Percentiles rank a stretch among this genome's conserved stretches.
Evolutionary conservation across 75 land plant genomes (phyloP).

Genomic region (Picea sitchensis): DNA sequence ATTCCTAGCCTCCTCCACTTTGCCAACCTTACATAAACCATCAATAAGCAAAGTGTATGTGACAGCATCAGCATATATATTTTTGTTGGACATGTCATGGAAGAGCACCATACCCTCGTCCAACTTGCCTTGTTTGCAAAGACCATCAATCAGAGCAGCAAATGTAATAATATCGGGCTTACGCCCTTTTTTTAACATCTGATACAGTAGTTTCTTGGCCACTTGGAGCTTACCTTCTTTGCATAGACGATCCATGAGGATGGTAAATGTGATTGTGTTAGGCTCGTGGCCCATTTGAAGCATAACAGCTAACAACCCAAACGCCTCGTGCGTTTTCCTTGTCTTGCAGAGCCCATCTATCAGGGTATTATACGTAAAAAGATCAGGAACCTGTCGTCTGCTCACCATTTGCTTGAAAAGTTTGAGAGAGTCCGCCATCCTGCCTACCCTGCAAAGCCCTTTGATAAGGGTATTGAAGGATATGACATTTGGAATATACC

Average conservation of each 20-base stretch:
- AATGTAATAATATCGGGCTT: slow-evolving; percentile 55
- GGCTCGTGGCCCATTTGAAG: slow-evolving; percentile 43
- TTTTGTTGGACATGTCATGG: slow-evolving; percentile 37
- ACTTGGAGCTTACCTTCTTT: slow-evolving; percentile 51
- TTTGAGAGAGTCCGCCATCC: slow-evolving; percentile 36
- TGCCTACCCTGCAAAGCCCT: slow-evolving; percentile 58
- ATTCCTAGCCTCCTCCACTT: slow-evolving; percentile 36
- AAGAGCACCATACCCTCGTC: slow-evolving; percentile 42
- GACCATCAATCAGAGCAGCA: slow-evolving; percentile 29
- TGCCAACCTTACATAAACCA: slow-evolving; percentile 30
- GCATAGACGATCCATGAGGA: slow-evolving; percentile 60
- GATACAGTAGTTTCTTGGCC: slow-evolving; percentile 51
- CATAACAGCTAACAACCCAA: slow-evolving; percentile 47
- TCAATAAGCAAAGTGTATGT: slow-evolving; percentile 55
- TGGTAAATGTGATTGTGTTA: slow-evolving; percentile 49
- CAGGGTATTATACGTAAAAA: slow-evolving; percentile 58
- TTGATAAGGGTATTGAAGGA: slow-evolving; percentile 46
- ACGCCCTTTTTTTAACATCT: slow-evolving; percentile 52
- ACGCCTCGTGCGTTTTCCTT: slow-evolving; percentile 33
- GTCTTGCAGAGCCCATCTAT: slow-evolving; percentile 56
- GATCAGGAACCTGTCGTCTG: slow-evolving; percentile 33
- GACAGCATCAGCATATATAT: slow-evolving; percentile 46
- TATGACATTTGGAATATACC: too few relatives aligned
- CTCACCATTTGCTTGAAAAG: slow-evolving; percentile 38
- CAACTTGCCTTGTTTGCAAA: slow-evolving; percentile 36